A percentile compares a stretch with the other conserved stretches of the same genome.
Evolutionary conservation across 352 stramenopile genomes (phyloP).

Genomic region (Globisporangium middletonii): DNA sequence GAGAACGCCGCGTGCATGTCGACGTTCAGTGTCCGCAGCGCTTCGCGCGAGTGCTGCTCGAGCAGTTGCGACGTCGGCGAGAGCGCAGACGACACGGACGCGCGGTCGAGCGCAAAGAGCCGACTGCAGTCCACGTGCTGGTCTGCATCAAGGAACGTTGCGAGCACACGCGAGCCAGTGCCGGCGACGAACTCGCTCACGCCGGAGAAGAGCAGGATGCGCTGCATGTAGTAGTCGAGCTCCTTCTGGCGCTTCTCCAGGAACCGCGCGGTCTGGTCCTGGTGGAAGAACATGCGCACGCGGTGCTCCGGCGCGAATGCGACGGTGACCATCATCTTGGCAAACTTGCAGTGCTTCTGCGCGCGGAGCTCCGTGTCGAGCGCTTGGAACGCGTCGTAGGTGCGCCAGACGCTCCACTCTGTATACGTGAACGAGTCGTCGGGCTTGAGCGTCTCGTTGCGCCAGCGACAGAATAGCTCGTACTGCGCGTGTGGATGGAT

Average conservation of each 20-base stretch:
- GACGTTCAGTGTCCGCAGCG: constrained; percentile 30
- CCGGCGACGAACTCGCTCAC: constrained; percentile 50
- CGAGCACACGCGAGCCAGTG: constrained; percentile 48
- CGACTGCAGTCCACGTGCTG: constrained; percentile 39
- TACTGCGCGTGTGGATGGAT: constrained; percentile 22
- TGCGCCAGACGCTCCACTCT: constrained; percentile 78
- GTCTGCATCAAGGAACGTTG: constrained; percentile 52
- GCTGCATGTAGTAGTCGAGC: constrained; percentile 81
- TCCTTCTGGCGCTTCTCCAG: constrained; percentile 71
- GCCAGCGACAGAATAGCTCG: constrained; percentile 47
- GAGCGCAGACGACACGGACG: constrained; percentile 11
- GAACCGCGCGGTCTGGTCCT: constrained; percentile 62
- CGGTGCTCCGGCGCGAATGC: constrained; percentile 62
- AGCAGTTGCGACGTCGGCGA: constrained; percentile 14
- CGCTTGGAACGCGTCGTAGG: constrained; percentile 73
- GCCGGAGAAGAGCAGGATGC: constrained; percentile 71
- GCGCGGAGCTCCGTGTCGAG: constrained; percentile 63
- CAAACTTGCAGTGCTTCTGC: constrained; percentile 38
- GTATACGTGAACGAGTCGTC: constrained; percentile 26
- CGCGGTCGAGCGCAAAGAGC: constrained; percentile 12
- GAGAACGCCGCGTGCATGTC: constrained; percentile 30
- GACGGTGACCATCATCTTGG: constrained; percentile 83
- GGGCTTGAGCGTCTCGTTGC: constrained; percentile 30
- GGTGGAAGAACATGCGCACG: constrained; percentile 69
- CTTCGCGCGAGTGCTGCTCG: constrained; percentile 8